Percentiles rank a stretch among this genome's conserved stretches.
Evolutionary conservation across 1,284 basidiomycete species (phyloP).

Genomic region (Cutaneotrichosporon sp.): DNA sequence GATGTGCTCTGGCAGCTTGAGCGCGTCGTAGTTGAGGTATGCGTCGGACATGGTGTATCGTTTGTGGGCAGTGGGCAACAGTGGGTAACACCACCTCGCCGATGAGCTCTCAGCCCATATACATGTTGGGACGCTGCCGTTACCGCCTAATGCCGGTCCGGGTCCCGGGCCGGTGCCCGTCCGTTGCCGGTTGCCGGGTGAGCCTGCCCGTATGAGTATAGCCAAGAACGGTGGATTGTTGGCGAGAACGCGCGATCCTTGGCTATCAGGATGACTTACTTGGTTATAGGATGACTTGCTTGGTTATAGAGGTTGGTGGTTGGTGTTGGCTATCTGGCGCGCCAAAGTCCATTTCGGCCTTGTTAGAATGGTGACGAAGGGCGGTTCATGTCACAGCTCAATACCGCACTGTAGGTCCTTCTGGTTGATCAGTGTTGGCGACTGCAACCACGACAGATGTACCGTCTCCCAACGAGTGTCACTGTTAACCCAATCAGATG

Average conservation of each 20-base stretch:
- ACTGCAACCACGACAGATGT: too few relatives aligned
- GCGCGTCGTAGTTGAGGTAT: conserved; percentile 42
- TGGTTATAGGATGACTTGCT: too few relatives aligned
- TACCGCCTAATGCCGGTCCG: neutral
- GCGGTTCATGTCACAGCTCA: too few relatives aligned
- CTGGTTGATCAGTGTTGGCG: too few relatives aligned
- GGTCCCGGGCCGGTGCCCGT: neutral
- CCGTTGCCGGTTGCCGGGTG: neutral
- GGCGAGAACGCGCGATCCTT: neutral
- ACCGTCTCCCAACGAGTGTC: too few relatives aligned
- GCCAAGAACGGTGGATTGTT: neutral
- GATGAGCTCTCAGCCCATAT: neutral
- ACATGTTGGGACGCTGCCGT: neutral
- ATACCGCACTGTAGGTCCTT: too few relatives aligned
- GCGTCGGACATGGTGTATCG: neutral
- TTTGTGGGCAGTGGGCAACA: neutral
- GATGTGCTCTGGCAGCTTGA: conserved; percentile 50
- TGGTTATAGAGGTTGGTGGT: too few relatives aligned
- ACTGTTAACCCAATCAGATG: too few relatives aligned
- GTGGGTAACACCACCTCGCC: neutral
- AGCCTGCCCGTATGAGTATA: neutral
- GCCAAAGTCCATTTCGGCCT: too few relatives aligned
- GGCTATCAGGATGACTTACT: neutral
- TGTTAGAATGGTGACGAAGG: too few relatives aligned
- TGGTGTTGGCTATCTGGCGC: too few relatives aligned